phyloP scores from a whole-genome alignment of 371 early-diverging fungal species.

The Actinomucor elegans region DNA sequence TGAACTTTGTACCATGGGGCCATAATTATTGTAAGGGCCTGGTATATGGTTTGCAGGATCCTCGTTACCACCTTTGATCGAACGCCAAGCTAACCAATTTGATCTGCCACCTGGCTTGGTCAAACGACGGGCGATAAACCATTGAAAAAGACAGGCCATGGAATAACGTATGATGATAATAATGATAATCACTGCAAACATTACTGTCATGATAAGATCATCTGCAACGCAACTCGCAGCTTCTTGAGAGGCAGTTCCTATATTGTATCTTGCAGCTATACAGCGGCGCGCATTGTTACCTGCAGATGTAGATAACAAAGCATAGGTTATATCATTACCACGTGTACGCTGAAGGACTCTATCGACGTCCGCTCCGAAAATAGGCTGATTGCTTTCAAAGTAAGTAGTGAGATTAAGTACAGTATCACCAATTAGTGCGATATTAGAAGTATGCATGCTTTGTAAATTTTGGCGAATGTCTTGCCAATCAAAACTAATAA shows the following conservation, averaged over 20 bases:
- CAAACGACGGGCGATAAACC: conserved; percentile 46
- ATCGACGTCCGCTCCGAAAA: conserved; percentile 34
- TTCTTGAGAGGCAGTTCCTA: conserved; percentile 47
- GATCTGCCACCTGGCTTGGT: conserved; percentile 51
- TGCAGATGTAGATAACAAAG: conserved; percentile 32
- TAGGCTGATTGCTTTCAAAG: conserved; percentile 11
- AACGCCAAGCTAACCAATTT: conserved; percentile 52
- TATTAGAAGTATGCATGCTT: background rate
- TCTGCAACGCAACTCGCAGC: conserved; percentile 57
- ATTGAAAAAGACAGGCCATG: conserved; percentile 62
- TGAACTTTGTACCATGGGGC: conserved; percentile 22
- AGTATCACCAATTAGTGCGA: conserved; percentile 9
- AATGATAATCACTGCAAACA: conserved; percentile 43
- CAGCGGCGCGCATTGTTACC: conserved; percentile 43
- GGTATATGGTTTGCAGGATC: conserved; percentile 51
- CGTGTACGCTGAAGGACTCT: conserved; percentile 24
- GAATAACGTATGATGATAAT: conserved; percentile 53
- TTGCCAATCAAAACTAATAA: conserved; percentile 20
- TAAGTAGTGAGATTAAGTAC: conserved; percentile 2
- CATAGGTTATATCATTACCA: conserved; percentile 49
- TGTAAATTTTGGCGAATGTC: conserved; percentile 8
- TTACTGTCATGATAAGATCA: conserved; percentile 45
- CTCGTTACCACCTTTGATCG: conserved; percentile 50
- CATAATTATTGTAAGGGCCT: conserved; percentile 47
- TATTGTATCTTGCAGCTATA: conserved; percentile 36